Base-by-base conservation (phyloP, 768 basidiomycete species). In the Vararia minispora region DNA sequence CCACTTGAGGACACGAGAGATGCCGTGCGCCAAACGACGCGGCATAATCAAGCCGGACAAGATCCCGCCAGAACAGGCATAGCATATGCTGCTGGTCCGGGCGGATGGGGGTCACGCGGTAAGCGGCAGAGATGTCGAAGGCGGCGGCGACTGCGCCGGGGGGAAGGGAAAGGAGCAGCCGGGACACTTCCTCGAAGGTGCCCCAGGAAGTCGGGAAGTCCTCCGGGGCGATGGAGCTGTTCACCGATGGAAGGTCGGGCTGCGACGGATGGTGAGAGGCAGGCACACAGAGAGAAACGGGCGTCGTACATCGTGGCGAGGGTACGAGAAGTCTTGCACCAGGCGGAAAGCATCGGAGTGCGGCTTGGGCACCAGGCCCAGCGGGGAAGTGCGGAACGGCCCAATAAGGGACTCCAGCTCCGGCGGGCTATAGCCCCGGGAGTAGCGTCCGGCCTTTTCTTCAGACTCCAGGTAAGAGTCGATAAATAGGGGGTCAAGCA, bases 1-100 rank as follows among this genome's bases (percentile, higher is more conserved):
- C 63, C 64, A 66, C 39, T 64, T 65, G n/a, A 30, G 12, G 10
- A 59, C n/a, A n/a, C n/a, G n/a, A n/a, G n/a, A n/a, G n/a, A n/a
- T n/a, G n/a, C n/a, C n/a, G n/a, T n/a, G n/a, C n/a, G n/a, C n/a
- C n/a, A n/a, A n/a, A n/a, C n/a, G n/a, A n/a, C n/a, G n/a, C n/a
- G n/a, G n/a, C n/a, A n/a, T n/a, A n/a, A n/a, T n/a, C n/a, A n/a
- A n/a, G n/a, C n/a, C n/a, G n/a, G n/a, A n/a, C n/a, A n/a, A n/a
- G n/a, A n/a, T n/a, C n/a, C n/a, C n/a, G n/a, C n/a, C n/a, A n/a
- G n/a, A n/a, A n/a, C n/a, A n/a, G n/a, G n/a, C n/a, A n/a, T n/a
- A n/a, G n/a, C n/a, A n/a, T n/a, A n/a, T n/a, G 39, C 37, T 57
- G 54, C n/a, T 54, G 45, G 1, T 29, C 37, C 0, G 59, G 63